Evolutionary conservation across 148 eudicot species (phyloP).

Genomic region (Polygonum maritimum): DNA sequence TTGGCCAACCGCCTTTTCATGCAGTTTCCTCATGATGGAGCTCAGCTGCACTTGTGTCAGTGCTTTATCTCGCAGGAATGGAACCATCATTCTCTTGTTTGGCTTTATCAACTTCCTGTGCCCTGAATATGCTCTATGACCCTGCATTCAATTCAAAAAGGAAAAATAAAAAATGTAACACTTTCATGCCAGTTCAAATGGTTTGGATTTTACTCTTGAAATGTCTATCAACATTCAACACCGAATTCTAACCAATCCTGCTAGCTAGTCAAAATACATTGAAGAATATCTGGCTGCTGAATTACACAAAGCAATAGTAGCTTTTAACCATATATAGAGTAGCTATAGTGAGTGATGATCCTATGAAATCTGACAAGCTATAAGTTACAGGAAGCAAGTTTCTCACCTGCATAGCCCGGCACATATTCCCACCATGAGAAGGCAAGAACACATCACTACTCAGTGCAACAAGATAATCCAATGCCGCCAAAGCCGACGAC

Average conservation of each 20-base stretch:
- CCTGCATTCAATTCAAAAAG: constrained; percentile 24
- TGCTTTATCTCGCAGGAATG: constrained; percentile 31
- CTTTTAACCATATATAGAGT: too few relatives aligned
- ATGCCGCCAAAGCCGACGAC: constrained; percentile 53
- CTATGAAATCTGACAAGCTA: background rate
- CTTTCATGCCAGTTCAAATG: background rate
- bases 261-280: too few relatives aligned
- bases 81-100: constrained; percentile 65
- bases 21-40: constrained; percentile 40
- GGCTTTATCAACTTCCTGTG: constrained; percentile 68
- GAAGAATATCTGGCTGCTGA: too few relatives aligned
- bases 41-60: constrained; percentile 33
- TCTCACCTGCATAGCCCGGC: constrained; percentile 59
- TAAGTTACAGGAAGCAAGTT: background rate
- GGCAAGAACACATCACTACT: constrained; percentile 79
- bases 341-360: background rate
- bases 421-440: constrained; percentile 79
- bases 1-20: constrained; percentile 46
- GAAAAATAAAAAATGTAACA: too few relatives aligned
- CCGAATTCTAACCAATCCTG: too few relatives aligned
- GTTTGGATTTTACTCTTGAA: background rate
- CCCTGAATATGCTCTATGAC: constrained; percentile 70
- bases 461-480: constrained; percentile 62
- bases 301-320: background rate
- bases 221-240: too few relatives aligned